Evolutionary conservation across 2,329 filamentous ascomycete genomes (phyloP).

Genomic region (Incumbomyces delicatus): DNA sequence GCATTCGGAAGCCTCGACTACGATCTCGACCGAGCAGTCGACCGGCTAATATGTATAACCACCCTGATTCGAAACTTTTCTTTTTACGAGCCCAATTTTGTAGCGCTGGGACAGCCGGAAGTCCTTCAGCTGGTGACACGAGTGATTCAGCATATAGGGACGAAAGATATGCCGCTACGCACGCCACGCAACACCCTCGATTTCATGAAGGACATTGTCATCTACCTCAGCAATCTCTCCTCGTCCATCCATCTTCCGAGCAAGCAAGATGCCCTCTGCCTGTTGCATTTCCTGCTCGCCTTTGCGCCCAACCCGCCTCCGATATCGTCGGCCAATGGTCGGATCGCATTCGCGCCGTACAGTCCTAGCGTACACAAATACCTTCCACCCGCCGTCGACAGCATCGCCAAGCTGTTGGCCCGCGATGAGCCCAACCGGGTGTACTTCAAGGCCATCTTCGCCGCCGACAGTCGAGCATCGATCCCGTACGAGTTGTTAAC

Average conservation of each 20-base stretch:
- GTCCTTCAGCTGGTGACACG: constrained; percentile 77
- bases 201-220: constrained; percentile 92
- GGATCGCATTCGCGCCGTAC: constrained; percentile 69
- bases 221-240: constrained; percentile 80
- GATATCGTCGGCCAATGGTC: constrained; percentile 40
- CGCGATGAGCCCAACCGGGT: constrained; percentile 86
- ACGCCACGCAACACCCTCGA: constrained; percentile 79
- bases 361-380: constrained; percentile 76
- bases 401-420: constrained; percentile 80
- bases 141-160: constrained; percentile 77
- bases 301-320: constrained; percentile 77
- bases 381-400: constrained; percentile 79
- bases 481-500: constrained; percentile 73
- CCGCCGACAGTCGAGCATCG: constrained; percentile 54
- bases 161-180: constrained; percentile 74
- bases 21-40: constrained; percentile 75
- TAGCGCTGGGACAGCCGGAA: constrained; percentile 60
- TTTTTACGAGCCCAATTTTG: constrained; percentile 70
- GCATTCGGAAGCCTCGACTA: constrained; percentile 68
- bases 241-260: constrained; percentile 70
- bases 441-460: constrained; percentile 73
- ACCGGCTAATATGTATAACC: constrained; percentile 79
- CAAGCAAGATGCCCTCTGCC: constrained; percentile 74
- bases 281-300: constrained; percentile 79
- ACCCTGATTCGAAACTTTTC: constrained; percentile 90